phyloP scores from a whole-genome alignment of 2,329 filamentous ascomycete genomes.

The Hypoxylon sp. region DNA sequence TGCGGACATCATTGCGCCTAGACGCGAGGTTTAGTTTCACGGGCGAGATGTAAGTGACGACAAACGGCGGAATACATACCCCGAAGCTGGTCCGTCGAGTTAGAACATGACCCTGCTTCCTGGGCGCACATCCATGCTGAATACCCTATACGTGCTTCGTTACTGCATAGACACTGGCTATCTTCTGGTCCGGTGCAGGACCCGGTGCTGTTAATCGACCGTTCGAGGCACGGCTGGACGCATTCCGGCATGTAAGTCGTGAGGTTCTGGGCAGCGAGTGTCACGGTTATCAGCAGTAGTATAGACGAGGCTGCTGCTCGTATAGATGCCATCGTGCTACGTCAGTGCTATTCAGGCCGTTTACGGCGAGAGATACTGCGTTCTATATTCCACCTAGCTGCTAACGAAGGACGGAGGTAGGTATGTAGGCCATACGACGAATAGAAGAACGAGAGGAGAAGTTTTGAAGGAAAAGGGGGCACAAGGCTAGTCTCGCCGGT shows the following conservation, averaged over 20 bases:
- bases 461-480: constrained; percentile 9
- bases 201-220: constrained; percentile 31
- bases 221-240: constrained; percentile 42
- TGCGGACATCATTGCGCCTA: constrained; percentile 18
- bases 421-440: not conserved
- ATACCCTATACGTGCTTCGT: constrained; percentile 28
- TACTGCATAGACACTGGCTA: constrained; percentile 46
- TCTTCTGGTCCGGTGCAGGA: constrained; percentile 42
- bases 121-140: constrained; percentile 35
- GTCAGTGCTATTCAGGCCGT: constrained; percentile 1
- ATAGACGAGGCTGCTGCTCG: constrained; percentile 4
- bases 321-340: constrained; percentile 29
- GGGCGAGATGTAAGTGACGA: not conserved
- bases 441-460: constrained; percentile 4
- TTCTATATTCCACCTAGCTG: constrained; percentile 3
- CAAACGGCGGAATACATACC: constrained; percentile 10
- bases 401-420: constrained; percentile 5
- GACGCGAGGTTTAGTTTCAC: not conserved
- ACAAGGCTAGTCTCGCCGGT: constrained; percentile 5
- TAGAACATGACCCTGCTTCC: constrained; percentile 10
- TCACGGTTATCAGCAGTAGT: not conserved
- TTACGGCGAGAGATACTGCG: constrained; percentile 7
- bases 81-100: constrained; percentile 19
- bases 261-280: constrained; percentile 40
- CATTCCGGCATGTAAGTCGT: constrained; percentile 46